Percentiles rank a stretch among this genome's conserved stretches.
These are phyloP conservation scores for Oryza nivara DNA, from an alignment of 176 grass and related monocot genomes.

Conservation along the genomic window DNA sequence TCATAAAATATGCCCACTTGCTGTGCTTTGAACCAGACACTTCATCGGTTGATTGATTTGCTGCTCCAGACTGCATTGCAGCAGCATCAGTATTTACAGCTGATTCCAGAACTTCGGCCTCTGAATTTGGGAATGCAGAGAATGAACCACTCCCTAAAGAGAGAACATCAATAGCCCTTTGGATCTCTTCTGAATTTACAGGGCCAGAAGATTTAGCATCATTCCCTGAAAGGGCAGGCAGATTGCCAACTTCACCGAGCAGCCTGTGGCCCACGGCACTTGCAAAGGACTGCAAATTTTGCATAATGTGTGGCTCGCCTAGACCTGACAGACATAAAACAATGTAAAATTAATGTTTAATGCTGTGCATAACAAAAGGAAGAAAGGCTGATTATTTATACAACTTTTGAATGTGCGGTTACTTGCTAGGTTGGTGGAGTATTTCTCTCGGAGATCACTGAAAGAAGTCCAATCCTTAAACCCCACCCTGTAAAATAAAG, in stretches of 20 bases:
- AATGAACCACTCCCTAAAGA: slow-evolving; percentile 80
- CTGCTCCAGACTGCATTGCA: slow-evolving; percentile 35
- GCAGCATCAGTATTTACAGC: slow-evolving; percentile 40
- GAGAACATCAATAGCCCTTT: slow-evolving; percentile 47
- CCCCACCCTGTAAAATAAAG: slow-evolving; percentile 34
- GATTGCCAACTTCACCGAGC: slow-evolving; percentile 62
- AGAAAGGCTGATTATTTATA: slow-evolving; percentile 33
- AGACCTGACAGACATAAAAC: slow-evolving; percentile 43
- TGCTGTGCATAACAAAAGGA: slow-evolving; percentile 13
- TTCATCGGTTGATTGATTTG: slow-evolving; percentile 44
- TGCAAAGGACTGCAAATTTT: slow-evolving; percentile 52
- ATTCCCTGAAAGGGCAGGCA: slow-evolving; percentile 73
- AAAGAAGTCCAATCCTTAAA: slow-evolving; percentile 48
- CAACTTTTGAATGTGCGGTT: slow-evolving; percentile 32
- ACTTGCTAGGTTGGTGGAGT: slow-evolving; percentile 53
- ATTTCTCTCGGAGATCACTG: slow-evolving; percentile 25
- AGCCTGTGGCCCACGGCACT: slow-evolving; percentile 56
- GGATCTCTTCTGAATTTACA: slow-evolving; percentile 38
- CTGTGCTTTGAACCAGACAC: slow-evolving; percentile 39
- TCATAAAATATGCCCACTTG: slow-evolving; percentile 62
- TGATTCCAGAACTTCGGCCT: slow-evolving; percentile 44
- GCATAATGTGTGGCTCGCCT: slow-evolving; percentile 35
- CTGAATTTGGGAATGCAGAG: slow-evolving; percentile 52
- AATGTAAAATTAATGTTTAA: slow-evolving; percentile 18
- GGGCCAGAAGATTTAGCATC: slow-evolving; percentile 24